phyloP scores from a whole-genome alignment of 2,329 filamentous ascomycete species.

The Fusarium xylarioides region DNA sequence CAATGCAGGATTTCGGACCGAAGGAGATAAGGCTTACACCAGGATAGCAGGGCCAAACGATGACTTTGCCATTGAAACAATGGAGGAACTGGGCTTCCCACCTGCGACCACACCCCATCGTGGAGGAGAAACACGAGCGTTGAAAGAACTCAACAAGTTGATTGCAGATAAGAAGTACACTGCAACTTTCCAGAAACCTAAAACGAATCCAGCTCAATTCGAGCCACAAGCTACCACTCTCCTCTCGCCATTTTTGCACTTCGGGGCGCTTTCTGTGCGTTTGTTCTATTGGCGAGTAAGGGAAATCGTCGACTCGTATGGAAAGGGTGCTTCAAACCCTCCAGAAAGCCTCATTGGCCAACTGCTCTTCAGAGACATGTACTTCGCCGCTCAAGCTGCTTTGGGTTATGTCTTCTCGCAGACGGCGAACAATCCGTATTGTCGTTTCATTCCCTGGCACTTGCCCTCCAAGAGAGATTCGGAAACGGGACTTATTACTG shows the following conservation, averaged over 20 bases:
- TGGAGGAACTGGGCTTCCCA: conserved; percentile 75
- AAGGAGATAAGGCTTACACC: conserved; percentile 65
- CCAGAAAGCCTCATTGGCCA: conserved; percentile 78
- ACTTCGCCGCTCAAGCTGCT: conserved; percentile 78
- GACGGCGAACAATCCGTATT: conserved; percentile 70
- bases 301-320: conserved; percentile 67
- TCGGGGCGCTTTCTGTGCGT: conserved; percentile 74
- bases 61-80: conserved; percentile 75
- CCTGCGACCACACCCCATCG: conserved; percentile 71
- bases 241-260: conserved; percentile 78
- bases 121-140: conserved; percentile 74
- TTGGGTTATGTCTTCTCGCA: conserved; percentile 72
- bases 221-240: conserved; percentile 77
- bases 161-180: conserved; percentile 72
- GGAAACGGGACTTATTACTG: conserved; percentile 59
- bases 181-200: conserved; percentile 79
- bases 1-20: conserved; percentile 64
- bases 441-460: conserved; percentile 83
- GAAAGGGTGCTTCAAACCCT: conserved; percentile 65
- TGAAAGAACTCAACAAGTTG: conserved; percentile 66
- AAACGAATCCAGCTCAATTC: conserved; percentile 78
- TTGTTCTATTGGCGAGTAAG: conserved; percentile 78
- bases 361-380: conserved; percentile 83
- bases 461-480: conserved; percentile 67
- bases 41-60: conserved; percentile 71